Evolutionary conservation across 768 basidiomycete species (phyloP), one percentile per base, ranked within the genome.

Genomic region (Psilocybe subaeruginosa): DNA sequence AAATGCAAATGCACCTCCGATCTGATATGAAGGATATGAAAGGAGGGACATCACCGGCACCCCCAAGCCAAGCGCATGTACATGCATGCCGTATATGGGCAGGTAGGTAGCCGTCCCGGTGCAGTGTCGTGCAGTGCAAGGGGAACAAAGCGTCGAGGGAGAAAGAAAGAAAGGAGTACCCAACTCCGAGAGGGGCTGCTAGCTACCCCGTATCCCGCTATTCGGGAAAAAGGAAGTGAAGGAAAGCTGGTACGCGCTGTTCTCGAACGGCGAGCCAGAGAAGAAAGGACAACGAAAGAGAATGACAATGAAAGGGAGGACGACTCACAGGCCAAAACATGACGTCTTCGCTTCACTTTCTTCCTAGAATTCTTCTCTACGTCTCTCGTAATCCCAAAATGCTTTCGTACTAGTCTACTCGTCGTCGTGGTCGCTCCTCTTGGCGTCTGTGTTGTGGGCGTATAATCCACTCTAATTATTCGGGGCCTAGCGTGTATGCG

Each of bases 1-100:
- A 43, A 12, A 43, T 43, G 41, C 23, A 23, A 23, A 23, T 23
- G 23, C 23, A 23, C 23, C 33, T 35, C 33, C 33, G 7, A 7
- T 35, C 11, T 35, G 60, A 59, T 27, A 46, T 8, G 54, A 53
- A 23, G 23, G 23, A 23, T 52, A 72, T 81, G 64, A 59, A 85
- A 85, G 46, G n/a, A n/a, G 46, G 14, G 46, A 47, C n/a, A 47
- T n/a, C 23, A 23, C 23, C 23, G 23, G 23, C 23, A 23, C 23
- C 23, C 23, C 23, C 23, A 23, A 23, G 23, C 23, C 23, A 23
- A 23, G 23, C 23, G 23, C 23, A 23, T 23, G 23, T 23, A 23
- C 23, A 23, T 23, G 23, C 23, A 23, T 23, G 23, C 23, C 23
- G 23, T 23, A 23, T 23, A 23, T 23, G 23, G 23, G 37, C 37